These are phyloP conservation scores for Cryptococcus wingfieldii DNA, from an alignment of 1,284 basidiomycete genomes.

Conservation along the genomic window DNA sequence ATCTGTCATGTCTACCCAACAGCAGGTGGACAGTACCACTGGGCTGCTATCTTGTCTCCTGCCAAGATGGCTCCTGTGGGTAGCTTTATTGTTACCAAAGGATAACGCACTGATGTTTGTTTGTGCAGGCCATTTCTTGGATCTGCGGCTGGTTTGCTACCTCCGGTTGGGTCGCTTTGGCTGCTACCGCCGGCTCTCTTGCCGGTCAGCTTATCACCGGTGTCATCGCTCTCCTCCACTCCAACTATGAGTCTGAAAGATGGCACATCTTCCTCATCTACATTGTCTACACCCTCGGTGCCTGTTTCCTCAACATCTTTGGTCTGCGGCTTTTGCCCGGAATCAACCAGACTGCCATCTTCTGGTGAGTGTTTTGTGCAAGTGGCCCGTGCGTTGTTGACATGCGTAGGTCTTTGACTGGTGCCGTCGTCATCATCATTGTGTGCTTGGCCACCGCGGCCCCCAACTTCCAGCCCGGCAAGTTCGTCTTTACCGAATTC, in stretches of 20 bases:
- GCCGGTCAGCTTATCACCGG: constrained; percentile 43
- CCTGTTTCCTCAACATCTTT: constrained; percentile 39
- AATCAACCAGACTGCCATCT: constrained; percentile 43
- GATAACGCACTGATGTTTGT: not conserved
- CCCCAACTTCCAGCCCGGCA: constrained; percentile 43
- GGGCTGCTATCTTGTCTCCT: constrained; percentile 40
- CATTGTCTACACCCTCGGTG: constrained; percentile 31
- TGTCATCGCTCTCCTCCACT: constrained; percentile 43
- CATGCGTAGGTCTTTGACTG: constrained; percentile 41
- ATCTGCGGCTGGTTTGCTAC: constrained; percentile 34
- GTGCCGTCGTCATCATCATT: constrained; percentile 48
- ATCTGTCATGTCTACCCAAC: constrained; percentile 35
- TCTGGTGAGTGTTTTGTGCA: constrained; percentile 26
- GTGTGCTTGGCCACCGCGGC: constrained; percentile 41
- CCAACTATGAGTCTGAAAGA: constrained; percentile 30
- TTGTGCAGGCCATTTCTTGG: constrained; percentile 18
- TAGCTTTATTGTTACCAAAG: not conserved
- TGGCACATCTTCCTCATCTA: constrained; percentile 40
- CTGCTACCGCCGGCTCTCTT: constrained; percentile 35
- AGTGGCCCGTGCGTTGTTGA: not conserved
- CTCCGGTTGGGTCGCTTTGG: constrained; percentile 47
- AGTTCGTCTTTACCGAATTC: constrained; percentile 49
- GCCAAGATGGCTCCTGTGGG: constrained; percentile 25
- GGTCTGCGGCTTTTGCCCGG: constrained; percentile 34
- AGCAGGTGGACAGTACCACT: constrained; percentile 49